A percentile compares a stretch with the other conserved stretches of the same genome.
phyloP scores from a whole-genome alignment of 2,329 filamentous ascomycete genomes.

The Alternaria triticina region DNA sequence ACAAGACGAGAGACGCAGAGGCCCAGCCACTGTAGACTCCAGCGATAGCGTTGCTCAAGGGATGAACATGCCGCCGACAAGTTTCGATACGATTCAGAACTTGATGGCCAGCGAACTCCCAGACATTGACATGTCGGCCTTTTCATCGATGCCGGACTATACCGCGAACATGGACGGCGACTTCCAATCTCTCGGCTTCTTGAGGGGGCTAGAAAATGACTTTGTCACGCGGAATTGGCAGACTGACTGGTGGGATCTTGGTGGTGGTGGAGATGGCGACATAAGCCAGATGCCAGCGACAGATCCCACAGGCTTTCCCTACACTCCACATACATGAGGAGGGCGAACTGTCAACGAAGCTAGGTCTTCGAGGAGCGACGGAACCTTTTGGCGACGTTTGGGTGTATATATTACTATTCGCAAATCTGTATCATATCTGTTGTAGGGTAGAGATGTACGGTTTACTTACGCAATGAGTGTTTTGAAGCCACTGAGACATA shows the following conservation, averaged over 20 bases:
- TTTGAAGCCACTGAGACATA: too few relatives aligned
- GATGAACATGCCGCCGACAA: background rate
- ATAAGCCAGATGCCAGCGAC: conserved; percentile 1
- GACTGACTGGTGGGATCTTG: conserved; percentile 37
- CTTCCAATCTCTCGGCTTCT: conserved; percentile 32
- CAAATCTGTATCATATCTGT: background rate
- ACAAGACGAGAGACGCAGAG: conserved; percentile 28
- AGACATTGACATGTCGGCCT: conserved; percentile 22
- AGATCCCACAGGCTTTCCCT: background rate
- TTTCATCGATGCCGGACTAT: conserved; percentile 26
- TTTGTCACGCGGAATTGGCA: conserved; percentile 39
- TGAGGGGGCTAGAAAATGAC: conserved; percentile 39
- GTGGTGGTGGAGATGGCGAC: conserved; percentile 5
- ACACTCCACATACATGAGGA: background rate
- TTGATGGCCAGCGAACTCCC: conserved; percentile 18
- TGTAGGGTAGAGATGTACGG: background rate
- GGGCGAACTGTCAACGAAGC: background rate
- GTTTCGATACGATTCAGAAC: conserved; percentile 14
- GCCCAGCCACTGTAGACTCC: background rate
- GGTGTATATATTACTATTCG: background rate
- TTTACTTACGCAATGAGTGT: background rate
- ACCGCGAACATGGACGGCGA: conserved; percentile 22
- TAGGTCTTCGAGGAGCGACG: background rate
- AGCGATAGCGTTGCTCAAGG: background rate
- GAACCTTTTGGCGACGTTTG: background rate